Base-by-base conservation (phyloP, 345 rosid genomes). In the Salix brachista region DNA sequence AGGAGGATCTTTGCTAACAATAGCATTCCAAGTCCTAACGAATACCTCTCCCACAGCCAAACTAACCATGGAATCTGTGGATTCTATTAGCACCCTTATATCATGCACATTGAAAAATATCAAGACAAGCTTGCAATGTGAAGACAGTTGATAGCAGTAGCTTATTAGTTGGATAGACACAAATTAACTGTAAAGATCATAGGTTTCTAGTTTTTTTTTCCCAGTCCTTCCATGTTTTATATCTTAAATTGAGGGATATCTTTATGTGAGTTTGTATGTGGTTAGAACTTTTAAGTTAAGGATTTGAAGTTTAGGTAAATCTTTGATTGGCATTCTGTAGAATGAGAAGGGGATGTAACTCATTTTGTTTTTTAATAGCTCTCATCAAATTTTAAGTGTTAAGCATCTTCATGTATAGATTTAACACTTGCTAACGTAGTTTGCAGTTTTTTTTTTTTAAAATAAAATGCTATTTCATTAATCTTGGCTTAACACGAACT, bases 1-100 rank as follows among this genome's bases (percentile, higher is more conserved):
- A 82, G 96, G 97, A 62, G 99, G 99, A 36, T 91, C 97, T 18
- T 81, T 93, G 78, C 90, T 96, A 70, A 93, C 98, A 21, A 76
- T 92, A 42, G 98, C 98, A 52, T 85, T 90, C 83, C 99, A 96
- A 84, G 79, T 89, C 82, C 85, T 89, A 75, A 83, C 92, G 12
- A 89, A 83, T 78, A 78, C 86, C 69, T 91, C 96, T 74, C 94
- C 96, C 7, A 80, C 92, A 39, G 88, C 98, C 62, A 94, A 88
- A 81, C 81, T 87, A 61, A 84, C 90, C 12, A 62, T 73, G 86
- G 98, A 96, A 78, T 91, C 97, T 37, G 92, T 96, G 80, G 97
- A 96, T 36, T 92, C 97, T 5, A 88, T 89, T 74, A 92, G 79
- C 86, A 84, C 88, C 69, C 89, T 92, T 67, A 85, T 93, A 86